Percentiles rank a stretch among this genome's conserved stretches.
These are phyloP conservation scores for Isabelozyma gotoi DNA, from an alignment of 805 yeast genomes.

Conservation along the genomic window DNA sequence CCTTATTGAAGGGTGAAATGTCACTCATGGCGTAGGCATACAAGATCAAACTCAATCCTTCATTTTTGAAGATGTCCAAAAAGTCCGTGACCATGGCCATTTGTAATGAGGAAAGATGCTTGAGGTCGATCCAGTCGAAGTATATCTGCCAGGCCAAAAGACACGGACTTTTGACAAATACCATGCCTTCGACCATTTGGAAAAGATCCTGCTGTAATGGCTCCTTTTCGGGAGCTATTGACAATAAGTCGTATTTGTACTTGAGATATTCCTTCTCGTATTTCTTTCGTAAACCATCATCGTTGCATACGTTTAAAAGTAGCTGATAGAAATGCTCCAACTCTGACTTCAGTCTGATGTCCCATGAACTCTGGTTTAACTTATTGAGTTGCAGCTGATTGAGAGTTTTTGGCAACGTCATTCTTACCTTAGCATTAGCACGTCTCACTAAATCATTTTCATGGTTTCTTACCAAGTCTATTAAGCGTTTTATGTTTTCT, in stretches of 20 bases:
- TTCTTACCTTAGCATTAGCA: constrained; percentile 45
- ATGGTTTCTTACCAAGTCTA: constrained; percentile 35
- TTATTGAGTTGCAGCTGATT: constrained; percentile 38
- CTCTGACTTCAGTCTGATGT: constrained; percentile 48
- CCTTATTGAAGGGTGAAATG: constrained; percentile 57
- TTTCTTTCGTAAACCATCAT: constrained; percentile 57
- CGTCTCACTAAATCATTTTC: constrained; percentile 45
- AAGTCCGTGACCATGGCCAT: constrained; percentile 45
- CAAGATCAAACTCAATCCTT: constrained; percentile 62
- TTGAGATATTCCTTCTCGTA: constrained; percentile 62
- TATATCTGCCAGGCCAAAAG: constrained; percentile 69
- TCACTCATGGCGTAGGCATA: constrained; percentile 68
- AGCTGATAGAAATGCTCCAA: constrained; percentile 54
- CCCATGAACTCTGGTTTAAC: constrained; percentile 44
- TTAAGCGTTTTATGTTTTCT: constrained; percentile 44
- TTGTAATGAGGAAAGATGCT: constrained; percentile 49
- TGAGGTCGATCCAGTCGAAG: constrained; percentile 72
- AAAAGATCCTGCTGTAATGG: constrained; percentile 41
- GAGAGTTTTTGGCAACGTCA: constrained; percentile 46
- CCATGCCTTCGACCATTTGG: constrained; percentile 68
- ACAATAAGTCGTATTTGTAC: constrained; percentile 54
- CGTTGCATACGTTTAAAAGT: constrained; percentile 55
- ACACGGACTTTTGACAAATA: constrained; percentile 61
- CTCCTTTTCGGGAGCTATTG: constrained; percentile 52
- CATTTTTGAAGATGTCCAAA: constrained; percentile 54